Conservation (phyloP, 1,139 yeast genomes). For the Kodamaea arcana region DNA sequence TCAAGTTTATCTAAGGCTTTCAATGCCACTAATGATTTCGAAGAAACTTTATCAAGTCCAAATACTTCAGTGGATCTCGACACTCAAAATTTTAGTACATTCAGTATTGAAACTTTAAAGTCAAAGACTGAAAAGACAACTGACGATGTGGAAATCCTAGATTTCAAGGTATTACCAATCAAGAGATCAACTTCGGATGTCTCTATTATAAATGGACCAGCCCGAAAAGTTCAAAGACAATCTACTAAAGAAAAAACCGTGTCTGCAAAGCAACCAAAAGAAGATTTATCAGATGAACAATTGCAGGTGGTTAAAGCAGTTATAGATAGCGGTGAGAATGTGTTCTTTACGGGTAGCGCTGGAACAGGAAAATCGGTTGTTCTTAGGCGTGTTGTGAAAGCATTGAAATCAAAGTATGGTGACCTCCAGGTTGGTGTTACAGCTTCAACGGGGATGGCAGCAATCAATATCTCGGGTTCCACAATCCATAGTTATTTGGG, state of each 20-base stretch:
- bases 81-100: slow-evolving; percentile 15
- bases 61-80: slow-evolving; percentile 15
- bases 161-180: background rate
- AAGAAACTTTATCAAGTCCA: slow-evolving; percentile 13
- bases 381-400: slow-evolving; percentile 52
- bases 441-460: slow-evolving; percentile 92
- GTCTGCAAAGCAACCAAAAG: slow-evolving; percentile 2
- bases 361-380: slow-evolving; percentile 86
- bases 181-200: slow-evolving; percentile 6
- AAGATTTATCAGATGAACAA: slow-evolving; percentile 56
- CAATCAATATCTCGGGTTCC: slow-evolving; percentile 79
- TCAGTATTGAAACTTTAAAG: slow-evolving; percentile 4
- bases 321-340: slow-evolving; percentile 46
- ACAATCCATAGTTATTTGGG: slow-evolving; percentile 79
- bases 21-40: slow-evolving; percentile 10
- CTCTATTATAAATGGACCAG: slow-evolving; percentile 10
- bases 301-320: slow-evolving; percentile 62
- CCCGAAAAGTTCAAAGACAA: slow-evolving; percentile 19
- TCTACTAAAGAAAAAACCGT: slow-evolving; percentile 1
- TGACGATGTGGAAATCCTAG: background rate
- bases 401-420: slow-evolving; percentile 30
- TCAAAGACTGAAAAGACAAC: background rate
- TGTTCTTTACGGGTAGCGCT: slow-evolving; percentile 77
- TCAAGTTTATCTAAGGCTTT: slow-evolving; percentile 7
- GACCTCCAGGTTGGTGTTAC: slow-evolving; percentile 66